Evolutionary conservation across 176 grass and related monocot genomes (phyloP), one percentile per base, ranked within the genome.

Genomic region (Eremochloa ophiuroides): DNA sequence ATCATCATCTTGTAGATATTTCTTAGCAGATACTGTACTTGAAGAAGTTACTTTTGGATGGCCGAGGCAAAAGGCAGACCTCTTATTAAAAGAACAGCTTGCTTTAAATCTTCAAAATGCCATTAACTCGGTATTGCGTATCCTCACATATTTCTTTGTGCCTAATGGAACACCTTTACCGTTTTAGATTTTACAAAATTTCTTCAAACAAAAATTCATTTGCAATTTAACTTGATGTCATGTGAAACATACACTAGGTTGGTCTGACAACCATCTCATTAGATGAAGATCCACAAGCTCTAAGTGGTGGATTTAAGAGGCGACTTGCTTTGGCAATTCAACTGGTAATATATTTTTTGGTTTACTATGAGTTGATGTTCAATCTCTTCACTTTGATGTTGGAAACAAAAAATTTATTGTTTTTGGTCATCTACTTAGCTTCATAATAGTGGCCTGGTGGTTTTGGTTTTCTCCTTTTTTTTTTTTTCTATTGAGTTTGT

Each of bases 11-110:
- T 62, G 15, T 78, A 93, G 96, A 84, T 98, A 91, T 64, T 91
- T 98, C 78, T 93, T 98, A 81, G 83, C 90, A 8, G 90, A 98
- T 89, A 95, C 93, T 40, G 77, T 98, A 55, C 48, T 98, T 60
- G 90, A 93, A 50, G 96, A 98, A 88, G 75, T 95, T 85, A 98
- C 90, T 65, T 98, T 95, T 82, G 93, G 96, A 71, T 98, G 90
- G 93, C 96, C 96, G 17, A 88, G 84, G 62, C 88, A 93, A 79
- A 98, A 95, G 40, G 71, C 88, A 74, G 82, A 93, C 30, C 25
- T 66, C 71, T 53, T n/a, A 79, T 77, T 95, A 28, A 89, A 85
- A 74, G 81, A 84, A 46, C 73, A 86, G 47, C 88, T 91, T 9
- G 56, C 82, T 74, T 82, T 76, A 23, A 94, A 98, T 84, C 88